A percentile compares a stretch with the other conserved stretches of the same genome.
Evolutionary conservation across 176 grass and related monocot genomes (phyloP).

Genomic region (Secale cereale): DNA sequence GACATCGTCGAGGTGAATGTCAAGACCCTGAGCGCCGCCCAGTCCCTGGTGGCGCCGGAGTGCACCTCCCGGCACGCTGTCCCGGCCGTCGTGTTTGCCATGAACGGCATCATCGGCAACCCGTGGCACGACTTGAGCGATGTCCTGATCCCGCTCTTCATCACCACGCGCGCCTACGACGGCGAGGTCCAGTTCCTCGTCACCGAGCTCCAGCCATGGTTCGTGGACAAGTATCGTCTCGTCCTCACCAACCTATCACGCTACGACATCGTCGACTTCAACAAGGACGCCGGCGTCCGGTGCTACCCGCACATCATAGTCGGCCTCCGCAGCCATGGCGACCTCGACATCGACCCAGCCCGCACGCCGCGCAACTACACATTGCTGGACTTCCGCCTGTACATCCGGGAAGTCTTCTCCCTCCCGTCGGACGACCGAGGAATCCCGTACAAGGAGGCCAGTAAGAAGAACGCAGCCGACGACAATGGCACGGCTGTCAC

Average conservation of each 20-base stretch:
- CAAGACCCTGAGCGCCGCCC: constrained; percentile 23
- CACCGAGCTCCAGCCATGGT: constrained; percentile 48
- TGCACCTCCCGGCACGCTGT: constrained; percentile 41
- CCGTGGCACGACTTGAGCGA: constrained; percentile 63
- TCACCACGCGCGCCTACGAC: constrained; percentile 33
- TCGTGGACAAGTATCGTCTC: constrained; percentile 43
- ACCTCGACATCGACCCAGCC: constrained; percentile 50
- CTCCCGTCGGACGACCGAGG: neutral
- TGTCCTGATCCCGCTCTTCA: constrained; percentile 55
- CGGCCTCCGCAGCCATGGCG: constrained; percentile 51
- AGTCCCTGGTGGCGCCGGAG: constrained; percentile 23
- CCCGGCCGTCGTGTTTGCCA: constrained; percentile 48
- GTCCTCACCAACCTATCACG: constrained; percentile 41
- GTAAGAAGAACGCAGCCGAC: neutral
- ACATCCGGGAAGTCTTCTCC: constrained; percentile 35
- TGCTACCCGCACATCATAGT: constrained; percentile 53
- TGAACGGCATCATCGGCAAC: constrained; percentile 54
- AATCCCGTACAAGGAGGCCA: constrained; percentile 37
- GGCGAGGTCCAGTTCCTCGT: constrained; percentile 61
- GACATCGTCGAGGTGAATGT: constrained; percentile 42
- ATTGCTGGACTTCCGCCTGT: constrained; percentile 46
- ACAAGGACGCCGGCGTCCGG: constrained; percentile 29
- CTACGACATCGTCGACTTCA: constrained; percentile 51
- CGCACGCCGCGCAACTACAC: constrained; percentile 40
- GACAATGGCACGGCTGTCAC: neutral